These are phyloP conservation scores for Syncephalastrum racemosum DNA, from an alignment of 371 early-diverging fungal genomes.

Conservation along the genomic window DNA sequence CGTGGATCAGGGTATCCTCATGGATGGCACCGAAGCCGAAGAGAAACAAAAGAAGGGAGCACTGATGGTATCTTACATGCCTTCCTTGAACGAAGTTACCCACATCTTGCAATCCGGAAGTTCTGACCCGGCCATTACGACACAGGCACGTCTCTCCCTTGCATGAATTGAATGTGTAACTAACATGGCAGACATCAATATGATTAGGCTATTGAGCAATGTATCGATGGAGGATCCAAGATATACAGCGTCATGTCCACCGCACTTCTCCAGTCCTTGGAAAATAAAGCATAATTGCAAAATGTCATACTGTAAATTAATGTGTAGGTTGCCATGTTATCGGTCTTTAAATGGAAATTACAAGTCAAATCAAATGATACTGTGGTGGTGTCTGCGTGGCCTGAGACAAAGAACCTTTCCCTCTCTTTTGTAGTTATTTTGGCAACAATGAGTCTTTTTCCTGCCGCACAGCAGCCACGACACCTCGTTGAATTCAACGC, in stretches of 20 bases:
- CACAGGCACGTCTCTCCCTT: constrained; percentile 44
- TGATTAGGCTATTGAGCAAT: constrained; percentile 73
- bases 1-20: constrained; percentile 44
- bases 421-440: too few species aligned
- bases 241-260: constrained; percentile 75
- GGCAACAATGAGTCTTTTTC: constrained; percentile 35
- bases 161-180: too few species aligned
- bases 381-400: too few species aligned
- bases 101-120: constrained; percentile 85
- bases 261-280: constrained; percentile 43
- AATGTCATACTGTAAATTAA: too few species aligned
- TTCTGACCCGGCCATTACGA: constrained; percentile 48
- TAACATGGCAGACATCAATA: constrained; percentile 5
- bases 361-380: too few species aligned
- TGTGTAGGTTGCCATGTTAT: too few species aligned
- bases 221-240: constrained; percentile 81
- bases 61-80: constrained; percentile 85
- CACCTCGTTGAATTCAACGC: constrained; percentile 74
- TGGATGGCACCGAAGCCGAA: constrained; percentile 75
- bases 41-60: constrained; percentile 69
- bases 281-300: constrained; percentile 14
- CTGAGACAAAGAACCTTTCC: too few species aligned
- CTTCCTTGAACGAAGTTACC: constrained; percentile 83
- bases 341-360: too few species aligned
- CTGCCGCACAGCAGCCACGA: constrained; percentile 23